These are phyloP conservation scores for Leucocoprinus leucothites DNA, from an alignment of 768 basidiomycete genomes.

Conservation along the genomic window DNA sequence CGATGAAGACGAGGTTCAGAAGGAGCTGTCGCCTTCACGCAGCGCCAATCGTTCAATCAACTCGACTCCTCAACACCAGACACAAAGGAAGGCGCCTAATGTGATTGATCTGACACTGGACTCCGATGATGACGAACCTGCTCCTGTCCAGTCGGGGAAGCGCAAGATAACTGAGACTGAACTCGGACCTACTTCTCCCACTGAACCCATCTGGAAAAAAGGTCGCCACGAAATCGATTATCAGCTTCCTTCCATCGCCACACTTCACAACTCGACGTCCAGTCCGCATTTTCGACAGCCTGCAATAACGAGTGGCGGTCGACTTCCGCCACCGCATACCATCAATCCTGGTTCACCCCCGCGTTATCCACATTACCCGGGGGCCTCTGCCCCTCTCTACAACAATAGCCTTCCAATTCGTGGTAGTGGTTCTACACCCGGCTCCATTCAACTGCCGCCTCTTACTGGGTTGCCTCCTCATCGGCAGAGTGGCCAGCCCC, in stretches of 20 bases:
- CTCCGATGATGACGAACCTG: slow-evolving; percentile 60
- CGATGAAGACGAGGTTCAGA: slow-evolving; percentile 71
- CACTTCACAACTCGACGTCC: slow-evolving; percentile 6
- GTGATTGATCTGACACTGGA: slow-evolving; percentile 87
- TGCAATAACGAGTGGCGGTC: slow-evolving; percentile 7
- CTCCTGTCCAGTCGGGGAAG: slow-evolving; percentile 41
- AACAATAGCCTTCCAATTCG: slow-evolving; percentile 14
- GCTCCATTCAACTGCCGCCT: slow-evolving; percentile 22
- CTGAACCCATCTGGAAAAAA: slow-evolving; percentile 78
- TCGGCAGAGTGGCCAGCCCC: slow-evolving; percentile 9
- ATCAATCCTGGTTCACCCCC: slow-evolving; percentile 12
- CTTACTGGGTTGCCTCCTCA: slow-evolving; percentile 15
- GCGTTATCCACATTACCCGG: slow-evolving; percentile 20
- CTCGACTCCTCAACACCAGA: slow-evolving; percentile 24
- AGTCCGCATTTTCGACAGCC: slow-evolving; percentile 9
- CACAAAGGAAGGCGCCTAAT: slow-evolving; percentile 31
- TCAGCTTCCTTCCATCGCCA: slow-evolving; percentile 11
- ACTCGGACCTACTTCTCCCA: slow-evolving; percentile 39
- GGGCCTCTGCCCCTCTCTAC: slow-evolving; percentile 9
- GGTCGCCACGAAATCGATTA: slow-evolving; percentile 32
- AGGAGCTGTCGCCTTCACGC: slow-evolving; percentile 69
- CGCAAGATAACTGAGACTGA: slow-evolving; percentile 58
- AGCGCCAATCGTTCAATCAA: slow-evolving; percentile 32
- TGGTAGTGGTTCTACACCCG: slow-evolving; percentile 15
- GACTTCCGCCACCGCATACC: slow-evolving; percentile 12